Evolutionary conservation across 352 stramenopile species (phyloP).

Genomic region (Peronospora tabacina): DNA sequence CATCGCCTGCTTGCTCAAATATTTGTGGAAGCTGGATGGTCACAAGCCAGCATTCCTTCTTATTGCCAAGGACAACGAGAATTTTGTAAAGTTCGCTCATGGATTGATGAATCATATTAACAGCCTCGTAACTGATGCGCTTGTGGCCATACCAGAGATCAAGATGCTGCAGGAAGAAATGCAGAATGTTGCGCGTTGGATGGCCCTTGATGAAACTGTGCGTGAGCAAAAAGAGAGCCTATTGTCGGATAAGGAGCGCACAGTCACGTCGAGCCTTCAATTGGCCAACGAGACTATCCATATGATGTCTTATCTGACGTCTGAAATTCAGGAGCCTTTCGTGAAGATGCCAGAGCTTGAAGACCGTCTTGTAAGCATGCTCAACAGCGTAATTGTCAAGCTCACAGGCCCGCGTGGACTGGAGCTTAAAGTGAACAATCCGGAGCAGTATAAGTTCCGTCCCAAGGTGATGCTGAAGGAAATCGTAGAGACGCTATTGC

Average conservation of each 20-base stretch:
- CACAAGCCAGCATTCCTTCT: constrained; percentile 92
- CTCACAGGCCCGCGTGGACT: constrained; percentile 89
- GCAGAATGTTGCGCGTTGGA: constrained; percentile 66
- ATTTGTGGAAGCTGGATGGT: constrained; percentile 91
- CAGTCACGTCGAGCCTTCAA: constrained; percentile 89
- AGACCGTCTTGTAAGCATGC: constrained; percentile 92
- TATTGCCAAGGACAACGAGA: constrained; percentile 89
- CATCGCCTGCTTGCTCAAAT: constrained; percentile 95
- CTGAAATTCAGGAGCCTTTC: constrained; percentile 91
- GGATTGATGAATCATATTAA: constrained; percentile 99
- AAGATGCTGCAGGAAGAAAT: constrained; percentile 90
- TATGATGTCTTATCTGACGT: constrained; percentile 97
- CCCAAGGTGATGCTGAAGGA: constrained; percentile 96
- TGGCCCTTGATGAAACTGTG: constrained; percentile 85
- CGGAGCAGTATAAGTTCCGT: constrained; percentile 97
- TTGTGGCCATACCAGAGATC: constrained; percentile 95
- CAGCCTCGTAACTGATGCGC: constrained; percentile 90
- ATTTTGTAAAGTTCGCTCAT: constrained; percentile 98
- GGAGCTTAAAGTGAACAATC: constrained; percentile 95
- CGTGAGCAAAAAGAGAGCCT: constrained; percentile 84
- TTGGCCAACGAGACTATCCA: constrained; percentile 96
- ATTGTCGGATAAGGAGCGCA: constrained; percentile 84
- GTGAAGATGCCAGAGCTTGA: constrained; percentile 89
- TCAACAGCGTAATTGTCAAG: constrained; percentile 94
- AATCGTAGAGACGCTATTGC: constrained; percentile 92